A percentile compares a stretch with the other conserved stretches of the same genome.
These are phyloP conservation scores for Tuber calosporum DNA, from an alignment of 495 filamentous ascomycete species.

Conservation along the genomic window DNA sequence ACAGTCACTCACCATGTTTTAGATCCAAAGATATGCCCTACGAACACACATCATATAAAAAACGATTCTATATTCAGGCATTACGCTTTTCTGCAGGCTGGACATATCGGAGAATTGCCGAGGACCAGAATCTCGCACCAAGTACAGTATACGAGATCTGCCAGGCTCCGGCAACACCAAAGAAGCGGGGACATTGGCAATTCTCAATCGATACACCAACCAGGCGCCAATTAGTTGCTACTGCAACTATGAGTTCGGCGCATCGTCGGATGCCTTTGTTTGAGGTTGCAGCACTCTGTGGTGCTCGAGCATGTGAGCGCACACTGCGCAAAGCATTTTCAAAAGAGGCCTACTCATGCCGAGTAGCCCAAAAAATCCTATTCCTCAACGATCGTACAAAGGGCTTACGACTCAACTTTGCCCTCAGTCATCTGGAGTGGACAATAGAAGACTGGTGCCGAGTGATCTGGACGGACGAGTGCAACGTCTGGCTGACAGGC, in stretches of 20 bases:
- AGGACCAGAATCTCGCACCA: slow-evolving; percentile 3
- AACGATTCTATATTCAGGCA: not conserved
- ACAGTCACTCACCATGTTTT: too few species aligned
- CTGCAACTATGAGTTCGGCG: not conserved
- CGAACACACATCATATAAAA: not conserved
- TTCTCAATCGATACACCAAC: too few species aligned
- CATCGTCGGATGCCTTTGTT: not conserved
- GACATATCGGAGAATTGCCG: slow-evolving; percentile 4
- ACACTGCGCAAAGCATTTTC: slow-evolving; percentile 4
- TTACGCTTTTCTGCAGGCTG: slow-evolving; percentile 3
- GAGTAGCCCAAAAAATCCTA: slow-evolving; percentile 6
- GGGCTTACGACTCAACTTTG: not conserved
- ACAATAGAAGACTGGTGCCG: slow-evolving; percentile 8
- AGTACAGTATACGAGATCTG: too few species aligned
- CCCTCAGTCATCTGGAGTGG: not conserved
- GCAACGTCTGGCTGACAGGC: slow-evolving; percentile 6
- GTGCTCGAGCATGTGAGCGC: not conserved
- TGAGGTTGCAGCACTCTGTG: slow-evolving; percentile 6
- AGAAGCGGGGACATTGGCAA: too few species aligned
- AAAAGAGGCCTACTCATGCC: not conserved
- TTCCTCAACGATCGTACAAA: not conserved
- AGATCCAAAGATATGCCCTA: too few species aligned
- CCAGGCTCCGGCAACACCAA: too few species aligned
- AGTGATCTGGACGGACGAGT: slow-evolving; percentile 17
- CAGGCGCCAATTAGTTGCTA: too few species aligned